Evolutionary conservation across 1,139 yeast species (phyloP).

Genomic region (Sugiyamaella novakii): DNA sequence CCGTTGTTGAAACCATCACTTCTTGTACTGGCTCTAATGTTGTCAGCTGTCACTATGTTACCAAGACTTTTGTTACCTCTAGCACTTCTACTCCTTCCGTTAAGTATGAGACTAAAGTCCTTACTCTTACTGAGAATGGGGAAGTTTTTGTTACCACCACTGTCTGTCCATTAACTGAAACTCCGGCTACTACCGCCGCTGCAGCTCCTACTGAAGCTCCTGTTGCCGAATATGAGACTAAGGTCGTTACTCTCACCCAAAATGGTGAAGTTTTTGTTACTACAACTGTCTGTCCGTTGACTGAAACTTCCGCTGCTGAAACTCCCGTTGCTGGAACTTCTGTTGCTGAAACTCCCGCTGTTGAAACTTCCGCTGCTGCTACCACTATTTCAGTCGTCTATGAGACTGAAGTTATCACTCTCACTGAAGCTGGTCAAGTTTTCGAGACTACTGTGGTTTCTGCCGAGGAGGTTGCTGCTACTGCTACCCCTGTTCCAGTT

Average conservation of each 20-base stretch:
- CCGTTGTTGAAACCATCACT: conserved; percentile 25
- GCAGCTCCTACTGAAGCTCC: conserved; percentile 7
- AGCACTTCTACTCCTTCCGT: conserved; percentile 14
- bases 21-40: conserved; percentile 33
- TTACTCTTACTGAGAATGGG: conserved; percentile 19
- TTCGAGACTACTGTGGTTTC: conserved; percentile 11
- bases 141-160: conserved; percentile 22
- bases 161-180: conserved; percentile 24
- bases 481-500: conserved; percentile 15
- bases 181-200: conserved; percentile 10
- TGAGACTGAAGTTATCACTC: conserved; percentile 13
- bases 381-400: conserved; percentile 3
- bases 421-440: conserved; percentile 8
- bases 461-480: conserved; percentile 4
- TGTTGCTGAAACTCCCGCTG: neutral
- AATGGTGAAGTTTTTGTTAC: conserved; percentile 9
- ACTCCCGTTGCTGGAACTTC: conserved; percentile 1
- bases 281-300: neutral
- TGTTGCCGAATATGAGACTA: conserved; percentile 7
- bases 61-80: conserved; percentile 25
- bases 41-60: conserved; percentile 33
- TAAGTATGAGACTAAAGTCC: conserved; percentile 13
- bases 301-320: conserved; percentile 1
- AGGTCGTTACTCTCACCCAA: conserved; percentile 7
- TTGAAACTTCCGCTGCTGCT: conserved; percentile 3